Evolutionary conservation across 2,329 filamentous ascomycete genomes (phyloP), one percentile per base, ranked within the genome.

Genomic region (Fusarium drepaniforme): DNA sequence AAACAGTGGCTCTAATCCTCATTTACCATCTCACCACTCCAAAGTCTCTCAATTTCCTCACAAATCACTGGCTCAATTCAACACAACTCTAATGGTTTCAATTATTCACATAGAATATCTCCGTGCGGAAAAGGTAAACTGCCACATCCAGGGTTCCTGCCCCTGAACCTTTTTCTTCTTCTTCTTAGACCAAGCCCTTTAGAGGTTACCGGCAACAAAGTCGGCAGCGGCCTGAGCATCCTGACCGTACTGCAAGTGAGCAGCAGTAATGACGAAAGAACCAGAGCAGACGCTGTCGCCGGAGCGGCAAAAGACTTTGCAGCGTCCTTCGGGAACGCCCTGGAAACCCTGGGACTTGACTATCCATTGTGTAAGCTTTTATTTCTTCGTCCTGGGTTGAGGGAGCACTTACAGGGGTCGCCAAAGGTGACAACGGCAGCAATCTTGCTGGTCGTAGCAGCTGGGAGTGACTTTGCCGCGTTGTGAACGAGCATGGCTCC

Each of bases 401-500:
- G 65, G 5, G 35, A 6, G 73, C 46, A 33, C 76, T 61, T 75
- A 79, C 74, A 77, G 51, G 76, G 81, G 59, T 80, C 81, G 53
- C 77, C 81, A 62, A 79, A 82, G 69, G 73, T 82, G 53, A 80
- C 78, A 51, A 72, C 79, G 5, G 80, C 80, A 8, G 78, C 75
- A 49, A 83, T 74, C 62, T 78, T 80, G 72, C 68, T 68, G 11
- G 77, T 64, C 13, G 71, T 73, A 8, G 79, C 88, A 80, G 87
- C 56, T 2, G 80, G 75, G 38, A 84, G 77, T 66, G 74, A 70
- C 8, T 75, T 78, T 28, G 84, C 85, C 2, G 84, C 85, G 33
- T 86, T 85, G 79, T 88, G 87, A 1, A 86, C 85, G 8, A 82
- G 73, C 75, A 79, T 81, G 25, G 77, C 77, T 57, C 81, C 83